A percentile compares a stretch with the other conserved stretches of the same genome.
These are phyloP conservation scores for Chlamydomonas eustigma DNA, from an alignment of 139 green algal genomes.

Conservation along the genomic window DNA sequence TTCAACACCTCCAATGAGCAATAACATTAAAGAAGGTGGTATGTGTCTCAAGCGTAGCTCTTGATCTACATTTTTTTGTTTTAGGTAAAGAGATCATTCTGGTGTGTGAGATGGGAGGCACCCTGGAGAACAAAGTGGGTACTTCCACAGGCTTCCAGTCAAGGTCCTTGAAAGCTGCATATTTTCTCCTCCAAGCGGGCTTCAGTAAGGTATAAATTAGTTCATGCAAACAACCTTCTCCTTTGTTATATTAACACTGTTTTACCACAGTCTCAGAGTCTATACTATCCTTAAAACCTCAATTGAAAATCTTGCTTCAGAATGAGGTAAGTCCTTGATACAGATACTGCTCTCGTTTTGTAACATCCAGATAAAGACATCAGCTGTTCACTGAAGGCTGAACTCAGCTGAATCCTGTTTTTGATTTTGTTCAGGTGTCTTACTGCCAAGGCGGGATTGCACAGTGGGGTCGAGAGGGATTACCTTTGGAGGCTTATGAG, in stretches of 20 bases:
- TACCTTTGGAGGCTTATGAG: not conserved
- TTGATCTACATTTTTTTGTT: no score
- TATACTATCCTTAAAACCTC: not conserved
- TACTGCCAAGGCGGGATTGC: not conserved
- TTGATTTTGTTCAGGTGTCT: not conserved
- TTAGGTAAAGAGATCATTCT: conserved; percentile 22
- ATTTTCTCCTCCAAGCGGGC: conserved; percentile 26
- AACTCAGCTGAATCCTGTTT: not conserved
- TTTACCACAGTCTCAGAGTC: not conserved
- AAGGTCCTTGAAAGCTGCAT: conserved; percentile 31
- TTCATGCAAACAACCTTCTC: not conserved
- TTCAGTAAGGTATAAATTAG: conserved; percentile 18
- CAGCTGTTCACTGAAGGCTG: not conserved
- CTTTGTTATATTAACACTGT: not conserved
- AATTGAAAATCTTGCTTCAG: not conserved
- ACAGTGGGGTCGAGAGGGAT: not conserved
- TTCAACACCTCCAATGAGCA: no score
- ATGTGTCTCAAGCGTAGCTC: no score
- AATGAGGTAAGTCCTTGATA: no score
- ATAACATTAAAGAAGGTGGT: no score
- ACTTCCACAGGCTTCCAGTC: conserved; percentile 26
- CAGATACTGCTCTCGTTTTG: no score
- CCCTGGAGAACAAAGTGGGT: conserved; percentile 27
- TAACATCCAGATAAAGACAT: not conserved
- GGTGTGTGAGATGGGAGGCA: conserved; percentile 27